Base-by-base conservation (phyloP, 2,329 filamentous ascomycete genomes). In the Beauveria rudraprayagi region DNA sequence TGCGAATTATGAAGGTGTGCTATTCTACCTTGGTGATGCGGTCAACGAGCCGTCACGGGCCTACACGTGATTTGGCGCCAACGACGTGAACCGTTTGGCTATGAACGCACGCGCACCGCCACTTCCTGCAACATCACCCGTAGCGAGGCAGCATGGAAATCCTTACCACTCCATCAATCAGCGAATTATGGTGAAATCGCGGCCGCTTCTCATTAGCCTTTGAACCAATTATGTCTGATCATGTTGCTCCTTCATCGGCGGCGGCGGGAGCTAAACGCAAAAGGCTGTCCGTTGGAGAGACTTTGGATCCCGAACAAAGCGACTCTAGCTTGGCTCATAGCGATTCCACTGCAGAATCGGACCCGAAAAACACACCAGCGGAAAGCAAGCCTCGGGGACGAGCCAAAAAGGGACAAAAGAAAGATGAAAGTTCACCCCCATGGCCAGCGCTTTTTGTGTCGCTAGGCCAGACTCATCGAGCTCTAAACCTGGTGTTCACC, bases 401-500 rank as follows among this genome's bases (percentile, higher is more conserved):
- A 8, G 14, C 9, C 6, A 51, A 59, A 65, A 62, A 61, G 47
- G 43, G n/a, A 44, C 44, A 3, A 24, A 3, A 55, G 19, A 3
- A 61, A 61, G n/a, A 62, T 66, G 51, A 68, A 63, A 17, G 63
- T 40, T 28, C 50, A 59, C 74, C 78, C 30, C 75, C 77, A 54
- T 97, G 93, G 92, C 92, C 92, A 0, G 80, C 84, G 1, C 78
- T 82, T 51, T 90, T 97, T 72, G 87, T 84, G 61, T 78, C 80
- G 47, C 80, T 97, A 9, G 85, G 88, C 28, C 86, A 87, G 71
- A 89, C 87, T 0, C 90, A 97, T 71, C 84, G 86, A 63, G 93
- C 94, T 1, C 76, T 99, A 63, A 99, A 96, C 67, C 77, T 97
- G 1, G 91, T 97, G 1, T 96, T 91, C 68, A 97, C 94, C 0